Base-by-base conservation (phyloP, 176 grass and related monocot species). In the Carex littledalei region DNA sequence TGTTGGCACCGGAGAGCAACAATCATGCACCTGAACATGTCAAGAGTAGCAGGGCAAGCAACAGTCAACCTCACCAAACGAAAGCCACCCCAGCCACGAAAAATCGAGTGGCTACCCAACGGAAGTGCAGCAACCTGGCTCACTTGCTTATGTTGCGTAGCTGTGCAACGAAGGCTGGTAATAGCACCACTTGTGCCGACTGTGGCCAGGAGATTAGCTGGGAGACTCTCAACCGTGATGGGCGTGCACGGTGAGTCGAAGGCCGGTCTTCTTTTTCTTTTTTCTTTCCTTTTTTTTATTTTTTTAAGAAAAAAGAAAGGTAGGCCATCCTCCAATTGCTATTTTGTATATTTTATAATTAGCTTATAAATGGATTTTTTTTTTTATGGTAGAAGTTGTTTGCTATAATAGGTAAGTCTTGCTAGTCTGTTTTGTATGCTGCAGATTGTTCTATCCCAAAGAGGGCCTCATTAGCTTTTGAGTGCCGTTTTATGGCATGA, bases 161-260 rank as follows among this genome's bases (percentile, higher is more conserved):
- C 24, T 34, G 85, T 15, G 91, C 91, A 56, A 92, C 90, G 22
- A 95, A 99, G 85, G 85, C 91, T 43, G 93, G 96, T 45, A 90
- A 54, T 90, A 99, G 85, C 50, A 94, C 91, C 11, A 88, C 81
- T 37, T 99, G 96, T 39, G n/a, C 61, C 1, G 87, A 94, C 78
- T 99, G 96, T 86, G 83, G 89, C 31, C 96, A 99, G 61, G 93
- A 87, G 65, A 99, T 99, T 60, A 86, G 91, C 55, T 99, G 96
- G 96, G 93, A 99, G 90, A 91, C 86, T 54, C 90, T 99, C 15
- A 98, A 94, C 63, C 90, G 92, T 63, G 93, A 92, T 63, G 90
- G 95, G 75, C 92, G 64, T 43, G 67, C 84, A 32, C 93, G 81
- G 71, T 95, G 88, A 99, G 18, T 59, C 21, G 12, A 53, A 76